Evolutionary conservation across 2,329 filamentous ascomycete species (phyloP).

Genomic region (Diplodia scrobiculata): DNA sequence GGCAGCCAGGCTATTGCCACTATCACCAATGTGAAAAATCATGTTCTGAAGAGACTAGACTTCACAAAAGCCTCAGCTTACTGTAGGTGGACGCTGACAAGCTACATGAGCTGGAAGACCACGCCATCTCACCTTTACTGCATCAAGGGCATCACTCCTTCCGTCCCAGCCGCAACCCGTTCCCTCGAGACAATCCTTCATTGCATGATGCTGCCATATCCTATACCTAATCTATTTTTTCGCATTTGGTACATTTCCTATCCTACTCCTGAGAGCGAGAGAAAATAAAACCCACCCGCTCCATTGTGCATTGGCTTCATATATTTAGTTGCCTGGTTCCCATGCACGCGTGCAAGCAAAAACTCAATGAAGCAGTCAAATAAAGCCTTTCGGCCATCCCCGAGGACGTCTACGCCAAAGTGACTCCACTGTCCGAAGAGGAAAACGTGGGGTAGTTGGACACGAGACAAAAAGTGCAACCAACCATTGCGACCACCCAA

Average conservation of each 20-base stretch:
- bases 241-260: constrained; percentile 10
- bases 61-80: no score
- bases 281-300: not conserved
- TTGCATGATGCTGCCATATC: not conserved
- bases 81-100: no score
- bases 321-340: not conserved
- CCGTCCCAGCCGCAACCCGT: not conserved
- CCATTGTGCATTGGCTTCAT: not conserved
- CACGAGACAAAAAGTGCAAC: not conserved
- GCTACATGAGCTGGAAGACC: no score
- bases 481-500: constrained; percentile 6
- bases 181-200: not conserved
- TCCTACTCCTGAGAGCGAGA: not conserved
- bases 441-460: not conserved
- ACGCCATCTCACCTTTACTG: no score
- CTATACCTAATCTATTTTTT: not conserved
- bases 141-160: not conserved
- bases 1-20: no score
- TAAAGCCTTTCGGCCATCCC: not conserved
- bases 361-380: not conserved
- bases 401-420: constrained; percentile 1
- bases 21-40: no score
- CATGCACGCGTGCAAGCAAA: not conserved
- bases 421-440: not conserved
- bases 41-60: no score